Percentiles rank a stretch among this genome's conserved stretches.
These are phyloP conservation scores for Tricholoma flavovirens DNA, from an alignment of 768 basidiomycete genomes.

Conservation along the genomic window DNA sequence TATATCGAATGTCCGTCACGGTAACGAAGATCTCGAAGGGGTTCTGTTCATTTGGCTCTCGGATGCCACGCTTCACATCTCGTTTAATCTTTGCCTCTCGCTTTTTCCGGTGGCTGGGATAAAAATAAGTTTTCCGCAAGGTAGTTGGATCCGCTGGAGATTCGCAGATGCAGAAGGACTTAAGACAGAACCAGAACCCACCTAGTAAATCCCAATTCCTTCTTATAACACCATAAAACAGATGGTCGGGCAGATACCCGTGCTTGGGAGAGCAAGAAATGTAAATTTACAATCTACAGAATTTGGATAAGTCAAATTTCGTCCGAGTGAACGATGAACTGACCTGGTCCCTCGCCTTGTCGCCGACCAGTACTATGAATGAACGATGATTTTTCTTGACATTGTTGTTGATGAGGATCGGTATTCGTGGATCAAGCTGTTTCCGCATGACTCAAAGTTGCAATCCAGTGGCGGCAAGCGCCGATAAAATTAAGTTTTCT, in stretches of 20 bases:
- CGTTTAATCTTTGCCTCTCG: conserved; percentile 95
- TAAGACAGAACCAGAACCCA: too few species aligned
- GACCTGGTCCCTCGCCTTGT: conserved; percentile 88
- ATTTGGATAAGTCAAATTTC: background rate
- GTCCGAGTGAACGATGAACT: conserved; percentile 13
- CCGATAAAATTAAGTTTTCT: too few species aligned
- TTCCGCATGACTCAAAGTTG: conserved; percentile 62
- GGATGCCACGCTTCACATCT: conserved; percentile 89
- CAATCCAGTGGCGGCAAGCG: background rate
- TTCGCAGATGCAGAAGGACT: background rate
- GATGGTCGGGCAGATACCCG: conserved; percentile 84
- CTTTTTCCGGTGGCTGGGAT: conserved; percentile 84
- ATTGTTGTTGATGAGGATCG: conserved; percentile 87
- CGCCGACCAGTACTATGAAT: conserved; percentile 95
- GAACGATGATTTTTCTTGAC: conserved; percentile 90
- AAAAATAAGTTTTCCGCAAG: background rate
- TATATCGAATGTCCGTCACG: conserved; percentile 98
- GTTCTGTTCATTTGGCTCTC: conserved; percentile 92
- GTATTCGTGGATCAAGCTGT: conserved; percentile 89
- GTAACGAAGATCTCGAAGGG: conserved; percentile 98
- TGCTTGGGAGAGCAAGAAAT: conserved; percentile 90
- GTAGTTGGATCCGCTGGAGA: background rate
- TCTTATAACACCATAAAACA: conserved; percentile 99
- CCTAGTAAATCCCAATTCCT: conserved; percentile 95
- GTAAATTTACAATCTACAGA: conserved; percentile 82